Base-by-base conservation (phyloP, 2,329 filamentous ascomycete genomes). In the Rutstroemia sp. region DNA sequence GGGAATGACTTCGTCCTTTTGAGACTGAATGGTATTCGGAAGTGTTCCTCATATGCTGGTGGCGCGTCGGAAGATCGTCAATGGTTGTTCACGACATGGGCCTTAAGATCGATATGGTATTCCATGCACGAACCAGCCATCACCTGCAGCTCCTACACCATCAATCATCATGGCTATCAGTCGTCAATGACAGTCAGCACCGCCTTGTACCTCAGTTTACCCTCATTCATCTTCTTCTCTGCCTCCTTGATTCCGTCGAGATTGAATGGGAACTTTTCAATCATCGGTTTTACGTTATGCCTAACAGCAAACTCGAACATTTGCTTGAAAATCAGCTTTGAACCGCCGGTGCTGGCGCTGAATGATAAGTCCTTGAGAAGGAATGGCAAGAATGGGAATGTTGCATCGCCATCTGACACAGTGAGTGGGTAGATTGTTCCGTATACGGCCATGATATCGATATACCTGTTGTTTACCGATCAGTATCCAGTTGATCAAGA, bases 401-500 rank as follows among this genome's bases (percentile, higher is more conserved):
- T 59, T 21, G 68, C 47, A 49, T 68, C 61, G 12, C 59, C 61
- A 4, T 86, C 81, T 0, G 84, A 83, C 1, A 80, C 79, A 16
- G 84, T 85, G 48, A 89, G 76, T 67, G 87, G 82, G 58, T 87
- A 78, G 61, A 87, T 81, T 5, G 73, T 75, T 5, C 84, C 84
- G 46, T 80, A 76, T 5, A 76, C 71, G 51, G 78, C 76, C 50
- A 89, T 74, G 23, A 89, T 74, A 8, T 72, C 66, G 49, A 90
- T 73, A 69, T 87, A 89, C 54, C 56, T 60, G 14, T 8, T 39
- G 34, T 50, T 50, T 21, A 19, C 38, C n/a, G 10, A 10, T 25
- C 19, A 23, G 17, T 50, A 27, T 27, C 12, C 16, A 25, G 3
- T 2, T 14, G 27, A 19, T n/a, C 12, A 27, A 42, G 9, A 39